Conservation (phyloP, 257 asterid genomes). For the Voacanga thouarsii region DNA sequence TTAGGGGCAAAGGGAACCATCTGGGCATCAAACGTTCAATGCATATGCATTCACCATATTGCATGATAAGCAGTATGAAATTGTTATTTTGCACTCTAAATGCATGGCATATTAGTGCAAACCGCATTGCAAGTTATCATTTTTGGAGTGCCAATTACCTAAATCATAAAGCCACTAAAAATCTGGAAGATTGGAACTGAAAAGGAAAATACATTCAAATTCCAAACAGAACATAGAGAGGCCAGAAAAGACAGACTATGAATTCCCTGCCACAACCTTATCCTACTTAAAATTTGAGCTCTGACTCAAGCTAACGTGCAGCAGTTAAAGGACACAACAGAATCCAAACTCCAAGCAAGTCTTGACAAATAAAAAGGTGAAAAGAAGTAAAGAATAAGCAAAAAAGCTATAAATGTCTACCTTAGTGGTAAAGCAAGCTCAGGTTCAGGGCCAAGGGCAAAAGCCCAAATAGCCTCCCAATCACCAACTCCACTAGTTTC, state of each 20-base stretch:
- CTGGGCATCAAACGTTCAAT: not conserved
- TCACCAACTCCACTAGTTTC: constrained; percentile 41
- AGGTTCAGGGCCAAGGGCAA: constrained; percentile 94
- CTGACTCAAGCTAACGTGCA: not conserved
- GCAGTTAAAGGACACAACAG: not conserved
- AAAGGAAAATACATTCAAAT: not conserved
- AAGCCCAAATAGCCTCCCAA: constrained; percentile 99
- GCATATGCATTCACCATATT: not conserved
- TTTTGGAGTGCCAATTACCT: not conserved
- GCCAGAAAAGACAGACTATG: not conserved
- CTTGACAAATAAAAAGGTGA: not conserved
- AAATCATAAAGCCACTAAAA: not conserved
- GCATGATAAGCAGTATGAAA: not conserved
- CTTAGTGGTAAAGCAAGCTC: constrained; percentile 90
- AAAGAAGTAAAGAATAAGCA: not conserved
- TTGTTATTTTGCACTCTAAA: not conserved
- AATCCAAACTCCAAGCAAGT: too few species aligned
- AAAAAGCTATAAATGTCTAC: constrained; percentile 29
- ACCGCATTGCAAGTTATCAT: not conserved
- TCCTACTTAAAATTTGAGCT: not conserved
- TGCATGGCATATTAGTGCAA: not conserved
- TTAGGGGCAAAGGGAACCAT: not conserved
- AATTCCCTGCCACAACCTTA: not conserved
- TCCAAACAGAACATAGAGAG: not conserved
- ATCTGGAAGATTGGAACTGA: not conserved